Evolutionary conservation across 352 stramenopile species (phyloP).

Genomic region (Phytophthora melonis): DNA sequence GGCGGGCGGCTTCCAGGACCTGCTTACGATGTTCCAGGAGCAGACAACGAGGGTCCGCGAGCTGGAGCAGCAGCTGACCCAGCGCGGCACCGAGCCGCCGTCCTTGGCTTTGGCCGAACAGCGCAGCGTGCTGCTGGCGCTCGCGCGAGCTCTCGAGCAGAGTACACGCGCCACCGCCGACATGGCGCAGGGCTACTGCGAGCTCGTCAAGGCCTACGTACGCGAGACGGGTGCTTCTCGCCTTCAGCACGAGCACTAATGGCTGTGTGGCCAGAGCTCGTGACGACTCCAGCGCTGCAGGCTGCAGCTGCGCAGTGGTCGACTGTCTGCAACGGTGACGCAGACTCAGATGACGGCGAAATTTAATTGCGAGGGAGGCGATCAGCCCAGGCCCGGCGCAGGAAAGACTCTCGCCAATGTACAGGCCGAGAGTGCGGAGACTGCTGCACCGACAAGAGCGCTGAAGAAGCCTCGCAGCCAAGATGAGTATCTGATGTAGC

Average conservation of each 20-base stretch:
- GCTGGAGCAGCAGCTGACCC: slow-evolving; percentile 25
- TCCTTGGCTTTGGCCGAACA: slow-evolving; percentile 29
- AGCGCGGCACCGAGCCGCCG: neutral
- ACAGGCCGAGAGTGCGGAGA: neutral
- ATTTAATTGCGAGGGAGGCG: slow-evolving; percentile 10
- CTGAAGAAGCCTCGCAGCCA: slow-evolving; percentile 5
- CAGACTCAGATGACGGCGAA: neutral
- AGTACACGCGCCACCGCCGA: slow-evolving; percentile 54
- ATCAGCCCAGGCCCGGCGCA: neutral
- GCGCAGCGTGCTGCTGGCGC: slow-evolving; percentile 43
- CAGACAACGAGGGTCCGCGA: slow-evolving; percentile 34
- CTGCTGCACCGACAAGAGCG: slow-evolving; percentile 9
- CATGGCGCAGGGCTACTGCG: slow-evolving; percentile 53
- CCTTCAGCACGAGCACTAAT: slow-evolving; percentile 16
- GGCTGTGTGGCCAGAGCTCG: neutral
- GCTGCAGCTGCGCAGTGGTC: slow-evolving; percentile 9
- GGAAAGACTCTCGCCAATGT: neutral
- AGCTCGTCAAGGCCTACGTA: slow-evolving; percentile 46
- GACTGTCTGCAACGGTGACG: slow-evolving; percentile 4
- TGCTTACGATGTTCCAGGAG: slow-evolving; percentile 47
- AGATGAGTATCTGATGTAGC: slow-evolving; percentile 6
- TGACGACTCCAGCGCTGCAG: neutral
- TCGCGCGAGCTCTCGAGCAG: slow-evolving; percentile 54
- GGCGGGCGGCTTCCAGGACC: slow-evolving; percentile 55
- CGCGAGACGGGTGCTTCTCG: slow-evolving; percentile 19